These are phyloP conservation scores for Erysimum pusillum DNA, from an alignment of 441 rosid species.

Conservation along the genomic window DNA sequence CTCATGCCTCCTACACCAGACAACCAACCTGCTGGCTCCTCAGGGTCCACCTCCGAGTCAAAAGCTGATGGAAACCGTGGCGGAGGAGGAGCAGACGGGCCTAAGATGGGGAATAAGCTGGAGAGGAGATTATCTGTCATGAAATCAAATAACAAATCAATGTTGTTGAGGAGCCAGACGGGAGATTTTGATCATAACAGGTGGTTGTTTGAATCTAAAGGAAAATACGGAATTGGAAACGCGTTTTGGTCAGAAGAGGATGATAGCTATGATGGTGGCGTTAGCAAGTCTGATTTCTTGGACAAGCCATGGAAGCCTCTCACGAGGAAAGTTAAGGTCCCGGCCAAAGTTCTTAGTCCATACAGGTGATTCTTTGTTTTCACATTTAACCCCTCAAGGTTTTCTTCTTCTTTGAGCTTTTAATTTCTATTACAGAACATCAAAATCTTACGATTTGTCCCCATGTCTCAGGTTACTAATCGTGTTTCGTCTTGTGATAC, in stretches of 20 bases:
- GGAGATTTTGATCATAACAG: conserved; percentile 91
- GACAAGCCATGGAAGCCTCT: conserved; percentile 98
- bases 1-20: conserved; percentile 95
- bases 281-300: conserved; percentile 82
- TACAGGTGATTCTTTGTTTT: conserved; percentile 60
- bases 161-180: conserved; percentile 85
- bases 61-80: conserved; percentile 49
- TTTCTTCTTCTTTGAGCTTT: conserved; percentile 1
- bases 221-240: conserved; percentile 82
- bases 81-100: conserved; percentile 40
- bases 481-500: conserved; percentile 57
- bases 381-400: background rate
- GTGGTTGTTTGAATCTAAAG: conserved; percentile 88
- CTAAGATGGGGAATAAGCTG: conserved; percentile 53
- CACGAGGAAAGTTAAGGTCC: conserved; percentile 71
- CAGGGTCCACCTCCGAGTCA: conserved; percentile 51
- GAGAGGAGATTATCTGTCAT: conserved; percentile 75
- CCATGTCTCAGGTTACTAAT: conserved; percentile 63
- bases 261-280: conserved; percentile 52
- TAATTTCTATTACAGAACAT: background rate
- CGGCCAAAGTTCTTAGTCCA: conserved; percentile 77
- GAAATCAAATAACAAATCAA: conserved; percentile 77
- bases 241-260: conserved; percentile 82
- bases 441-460: background rate
- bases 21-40: conserved; percentile 73